Percentiles rank a stretch among this genome's conserved stretches.
phyloP scores from a whole-genome alignment of 805 yeast genomes.

The Jamesozyma rosinii region DNA sequence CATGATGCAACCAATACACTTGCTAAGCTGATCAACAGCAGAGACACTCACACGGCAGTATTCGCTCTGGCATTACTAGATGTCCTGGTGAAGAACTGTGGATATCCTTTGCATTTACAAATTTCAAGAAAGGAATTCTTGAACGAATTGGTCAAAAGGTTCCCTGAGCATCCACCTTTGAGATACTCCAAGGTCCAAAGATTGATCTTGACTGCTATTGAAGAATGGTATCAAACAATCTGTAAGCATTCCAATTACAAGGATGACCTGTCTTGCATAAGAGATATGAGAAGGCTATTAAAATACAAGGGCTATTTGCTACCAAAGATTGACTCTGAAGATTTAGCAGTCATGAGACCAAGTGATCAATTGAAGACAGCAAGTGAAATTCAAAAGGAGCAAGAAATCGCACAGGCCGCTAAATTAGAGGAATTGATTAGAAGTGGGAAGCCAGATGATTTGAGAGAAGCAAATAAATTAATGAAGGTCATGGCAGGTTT shows the following conservation, averaged over 20 bases:
- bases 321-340: slow-evolving; percentile 85
- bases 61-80: slow-evolving; percentile 79
- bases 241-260: slow-evolving; percentile 83
- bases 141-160: slow-evolving; percentile 83
- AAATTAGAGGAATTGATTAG: slow-evolving; percentile 91
- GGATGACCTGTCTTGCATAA: slow-evolving; percentile 82
- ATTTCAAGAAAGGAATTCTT: slow-evolving; percentile 90
- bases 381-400: slow-evolving; percentile 87
- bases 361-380: slow-evolving; percentile 77
- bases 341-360: slow-evolving; percentile 88
- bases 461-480: slow-evolving; percentile 89
- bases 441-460: slow-evolving; percentile 90
- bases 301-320: slow-evolving; percentile 85
- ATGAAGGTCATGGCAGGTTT: slow-evolving; percentile 99
- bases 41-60: slow-evolving; percentile 74
- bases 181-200: slow-evolving; percentile 77
- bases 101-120: slow-evolving; percentile 92
- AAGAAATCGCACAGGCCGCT: slow-evolving; percentile 84
- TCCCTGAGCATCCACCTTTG: slow-evolving; percentile 90
- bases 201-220: slow-evolving; percentile 78
- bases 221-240: slow-evolving; percentile 94
- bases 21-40: slow-evolving; percentile 70
- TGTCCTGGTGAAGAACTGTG: slow-evolving; percentile 92
- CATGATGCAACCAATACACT: slow-evolving; percentile 86
- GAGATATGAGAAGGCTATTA: slow-evolving; percentile 91